A percentile compares a stretch with the other conserved stretches of the same genome.
These are phyloP conservation scores for Ustilago esculenta DNA, from an alignment of 1,284 basidiomycete species.

Conservation along the genomic window DNA sequence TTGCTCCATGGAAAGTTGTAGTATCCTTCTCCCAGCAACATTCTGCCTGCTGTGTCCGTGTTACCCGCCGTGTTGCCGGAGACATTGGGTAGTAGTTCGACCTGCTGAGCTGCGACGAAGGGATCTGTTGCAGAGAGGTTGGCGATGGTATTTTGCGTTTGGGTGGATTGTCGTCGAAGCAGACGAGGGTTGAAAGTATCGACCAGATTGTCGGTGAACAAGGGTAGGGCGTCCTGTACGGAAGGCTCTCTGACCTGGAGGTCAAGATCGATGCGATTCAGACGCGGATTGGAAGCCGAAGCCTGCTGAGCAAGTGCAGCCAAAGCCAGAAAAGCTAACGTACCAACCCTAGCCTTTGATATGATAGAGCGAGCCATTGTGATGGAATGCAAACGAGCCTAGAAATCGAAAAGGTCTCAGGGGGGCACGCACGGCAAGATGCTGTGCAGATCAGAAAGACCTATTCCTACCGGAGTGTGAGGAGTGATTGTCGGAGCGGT, in stretches of 20 bases:
- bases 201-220: slow-evolving; percentile 14
- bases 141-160: slow-evolving; percentile 17
- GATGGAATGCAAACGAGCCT: neutral
- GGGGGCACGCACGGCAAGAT: too few relatives aligned
- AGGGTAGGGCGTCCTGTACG: slow-evolving; percentile 5
- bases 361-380: slow-evolving; percentile 11
- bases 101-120: slow-evolving; percentile 22
- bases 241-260: slow-evolving; percentile 8
- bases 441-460: too few relatives aligned
- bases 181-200: slow-evolving; percentile 2
- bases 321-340: slow-evolving; percentile 21
- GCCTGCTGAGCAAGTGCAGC: slow-evolving; percentile 8
- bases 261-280: slow-evolving; percentile 37
- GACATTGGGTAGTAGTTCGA: slow-evolving; percentile 31
- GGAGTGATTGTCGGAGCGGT: too few relatives aligned
- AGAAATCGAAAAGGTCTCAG: too few relatives aligned
- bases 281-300: slow-evolving; percentile 27
- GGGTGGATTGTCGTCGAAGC: slow-evolving; percentile 16
- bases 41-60: slow-evolving; percentile 22
- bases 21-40: slow-evolving; percentile 37
- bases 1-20: slow-evolving; percentile 31
- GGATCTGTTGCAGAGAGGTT: slow-evolving; percentile 22
- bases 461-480: too few relatives aligned
- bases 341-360: slow-evolving; percentile 10
- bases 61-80: slow-evolving; percentile 18